Conservation (phyloP, 371 early-diverging fungal genomes). For the Chytridium lagenaria region DNA sequence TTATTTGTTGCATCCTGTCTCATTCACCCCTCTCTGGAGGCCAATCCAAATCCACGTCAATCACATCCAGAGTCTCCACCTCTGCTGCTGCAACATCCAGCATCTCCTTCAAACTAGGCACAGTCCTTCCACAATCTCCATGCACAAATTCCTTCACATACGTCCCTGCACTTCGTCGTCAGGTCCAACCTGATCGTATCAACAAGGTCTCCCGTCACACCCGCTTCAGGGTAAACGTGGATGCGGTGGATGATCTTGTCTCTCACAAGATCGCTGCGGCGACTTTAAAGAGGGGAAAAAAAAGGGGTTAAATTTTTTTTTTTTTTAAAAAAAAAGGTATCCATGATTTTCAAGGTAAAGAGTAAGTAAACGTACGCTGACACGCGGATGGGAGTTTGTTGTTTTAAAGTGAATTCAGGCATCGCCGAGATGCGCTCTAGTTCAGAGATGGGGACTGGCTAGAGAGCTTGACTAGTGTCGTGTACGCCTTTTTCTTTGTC, state of each 20-base stretch:
- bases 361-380: constrained; percentile 53
- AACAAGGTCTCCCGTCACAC: no score
- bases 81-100: constrained; percentile 64
- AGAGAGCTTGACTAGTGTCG: constrained; percentile 35
- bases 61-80: constrained; percentile 86
- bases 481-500: constrained; percentile 83
- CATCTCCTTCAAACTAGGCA: constrained; percentile 79
- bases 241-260: constrained; percentile 67
- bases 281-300: no score
- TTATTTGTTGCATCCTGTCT: not conserved
- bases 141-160: constrained; percentile 99
- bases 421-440: constrained; percentile 28
- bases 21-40: constrained; percentile 51
- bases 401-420: constrained; percentile 70
- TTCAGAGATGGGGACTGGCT: constrained; percentile 25
- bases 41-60: constrained; percentile 79
- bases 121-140: constrained; percentile 92
- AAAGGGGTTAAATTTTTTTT: no score
- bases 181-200: constrained; percentile 66
- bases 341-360: not conserved
- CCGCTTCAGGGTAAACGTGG: constrained; percentile 52
- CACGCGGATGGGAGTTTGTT: constrained; percentile 95
- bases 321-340: not conserved
- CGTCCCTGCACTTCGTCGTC: constrained; percentile 91
- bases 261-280: constrained; percentile 78